Conservation (phyloP, 140 eudicot genomes). For the Bidens hawaiensis region DNA sequence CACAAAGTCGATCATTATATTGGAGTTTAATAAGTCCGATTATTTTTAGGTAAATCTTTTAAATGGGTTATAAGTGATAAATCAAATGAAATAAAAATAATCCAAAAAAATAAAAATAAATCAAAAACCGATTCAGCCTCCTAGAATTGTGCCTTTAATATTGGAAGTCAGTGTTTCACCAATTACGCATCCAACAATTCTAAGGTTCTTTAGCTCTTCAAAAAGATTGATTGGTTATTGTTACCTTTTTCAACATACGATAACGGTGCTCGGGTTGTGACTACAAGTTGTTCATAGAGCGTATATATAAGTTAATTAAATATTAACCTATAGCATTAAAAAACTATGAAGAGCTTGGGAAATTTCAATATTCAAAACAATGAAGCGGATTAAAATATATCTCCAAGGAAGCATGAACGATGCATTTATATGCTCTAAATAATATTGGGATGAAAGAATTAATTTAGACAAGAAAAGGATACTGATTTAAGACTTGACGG, state of each 20-base stretch:
- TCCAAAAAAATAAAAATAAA: no score
- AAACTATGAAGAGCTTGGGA: constrained; percentile 4
- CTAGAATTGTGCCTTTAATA: no score
- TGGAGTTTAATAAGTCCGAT: no score
- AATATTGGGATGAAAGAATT: background rate
- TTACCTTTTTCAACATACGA: constrained; percentile 50
- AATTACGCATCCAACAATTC: constrained; percentile 64
- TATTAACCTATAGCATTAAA: background rate
- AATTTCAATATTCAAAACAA: constrained; percentile 1
- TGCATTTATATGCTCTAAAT: constrained; percentile 5
- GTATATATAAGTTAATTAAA: constrained; percentile 16
- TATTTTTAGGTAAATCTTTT: no score
- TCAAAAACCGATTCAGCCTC: no score
- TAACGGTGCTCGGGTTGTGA: constrained; percentile 43
- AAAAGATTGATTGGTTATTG: constrained; percentile 59
- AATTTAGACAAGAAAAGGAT: background rate
- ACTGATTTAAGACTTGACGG: no score
- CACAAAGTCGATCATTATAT: no score
- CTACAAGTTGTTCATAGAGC: constrained; percentile 34
- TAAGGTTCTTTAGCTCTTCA: constrained; percentile 72
- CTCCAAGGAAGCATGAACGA: background rate
- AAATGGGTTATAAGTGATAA: no score
- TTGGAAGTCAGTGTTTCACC: no score
- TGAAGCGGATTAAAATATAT: background rate
- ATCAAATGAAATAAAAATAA: no score